Percentiles rank a stretch among this genome's conserved stretches.
Conservation (phyloP, 208 protist genomes). For the Leishmania arabica region DNA sequence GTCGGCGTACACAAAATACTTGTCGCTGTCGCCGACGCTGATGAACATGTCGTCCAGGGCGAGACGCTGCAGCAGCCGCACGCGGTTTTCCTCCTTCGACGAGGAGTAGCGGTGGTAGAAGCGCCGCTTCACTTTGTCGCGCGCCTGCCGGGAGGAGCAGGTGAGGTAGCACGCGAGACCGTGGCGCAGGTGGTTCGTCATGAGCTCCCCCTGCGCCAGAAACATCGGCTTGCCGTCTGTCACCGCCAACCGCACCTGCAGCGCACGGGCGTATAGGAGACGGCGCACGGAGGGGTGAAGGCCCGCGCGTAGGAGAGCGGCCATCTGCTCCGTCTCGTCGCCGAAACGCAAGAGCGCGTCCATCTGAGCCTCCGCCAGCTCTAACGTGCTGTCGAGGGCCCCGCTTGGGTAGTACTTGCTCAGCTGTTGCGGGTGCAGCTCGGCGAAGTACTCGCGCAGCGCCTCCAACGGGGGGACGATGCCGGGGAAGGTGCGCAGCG, state of each 20-base stretch:
- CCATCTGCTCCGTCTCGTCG: slow-evolving; percentile 40
- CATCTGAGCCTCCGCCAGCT: slow-evolving; percentile 55
- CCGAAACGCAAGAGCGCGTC: slow-evolving; percentile 55
- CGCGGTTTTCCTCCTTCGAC: slow-evolving; percentile 40
- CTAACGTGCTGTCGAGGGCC: slow-evolving; percentile 43
- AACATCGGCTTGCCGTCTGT: slow-evolving; percentile 68
- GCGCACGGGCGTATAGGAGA: slow-evolving; percentile 78
- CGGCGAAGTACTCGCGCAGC: slow-evolving; percentile 61
- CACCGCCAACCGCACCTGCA: slow-evolving; percentile 64
- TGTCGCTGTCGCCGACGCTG: slow-evolving; percentile 78
- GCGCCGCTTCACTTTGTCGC: slow-evolving; percentile 66
- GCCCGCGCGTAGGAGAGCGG: slow-evolving; percentile 45
- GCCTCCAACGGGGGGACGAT: slow-evolving; percentile 51
- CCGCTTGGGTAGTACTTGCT: slow-evolving; percentile 15
- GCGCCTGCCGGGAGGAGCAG: slow-evolving; percentile 52
- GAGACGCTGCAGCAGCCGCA: slow-evolving; percentile 61
- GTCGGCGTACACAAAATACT: slow-evolving; percentile 85
- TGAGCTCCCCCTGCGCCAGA: slow-evolving; percentile 34
- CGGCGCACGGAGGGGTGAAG: slow-evolving; percentile 78
- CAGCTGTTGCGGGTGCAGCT: slow-evolving; percentile 47
- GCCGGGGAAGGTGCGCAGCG: slow-evolving; percentile 42
- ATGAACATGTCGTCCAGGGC: slow-evolving; percentile 50
- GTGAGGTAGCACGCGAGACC: slow-evolving; percentile 46
- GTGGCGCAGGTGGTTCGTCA: slow-evolving; percentile 33
- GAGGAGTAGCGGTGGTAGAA: slow-evolving; percentile 65